Evolutionary conservation across 169 alveolate genomes (phyloP).

Genomic region (Cryptosporidium ubiquitum): DNA sequence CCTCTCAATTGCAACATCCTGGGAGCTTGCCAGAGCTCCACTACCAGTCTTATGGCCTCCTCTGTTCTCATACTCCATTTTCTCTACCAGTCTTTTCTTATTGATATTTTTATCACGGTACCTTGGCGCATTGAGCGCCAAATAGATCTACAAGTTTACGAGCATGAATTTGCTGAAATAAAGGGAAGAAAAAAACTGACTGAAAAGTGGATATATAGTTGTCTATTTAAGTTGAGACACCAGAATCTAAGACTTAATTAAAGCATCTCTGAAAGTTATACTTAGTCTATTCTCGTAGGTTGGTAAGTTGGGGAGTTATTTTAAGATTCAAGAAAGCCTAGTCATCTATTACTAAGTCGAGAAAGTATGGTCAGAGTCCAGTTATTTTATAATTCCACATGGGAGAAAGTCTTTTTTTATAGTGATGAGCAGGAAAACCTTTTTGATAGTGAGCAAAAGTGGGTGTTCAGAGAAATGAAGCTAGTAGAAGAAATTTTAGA

Average conservation of each 20-base stretch:
- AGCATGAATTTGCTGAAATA: slow-evolving; percentile 14
- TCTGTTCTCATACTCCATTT: slow-evolving; percentile 96
- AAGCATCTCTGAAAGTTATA: neutral
- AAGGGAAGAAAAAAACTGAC: neutral
- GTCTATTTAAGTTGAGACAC: neutral
- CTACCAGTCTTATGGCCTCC: slow-evolving; percentile 98
- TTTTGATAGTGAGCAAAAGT: neutral
- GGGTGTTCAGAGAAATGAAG: slow-evolving; percentile 26
- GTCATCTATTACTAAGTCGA: neutral
- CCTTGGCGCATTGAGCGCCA: slow-evolving; percentile 14
- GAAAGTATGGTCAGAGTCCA: slow-evolving; percentile 27
- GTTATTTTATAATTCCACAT: slow-evolving; percentile 42
- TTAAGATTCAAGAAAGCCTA: neutral
- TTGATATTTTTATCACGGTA: neutral
- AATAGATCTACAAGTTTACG: slow-evolving; percentile 2
- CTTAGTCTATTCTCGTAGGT: neutral
- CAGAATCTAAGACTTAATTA: neutral
- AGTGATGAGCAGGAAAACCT: slow-evolving; percentile 17
- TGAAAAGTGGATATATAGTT: neutral
- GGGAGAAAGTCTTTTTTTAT: slow-evolving; percentile 26
- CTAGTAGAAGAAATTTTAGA: neutral
- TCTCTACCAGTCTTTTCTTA: neutral
- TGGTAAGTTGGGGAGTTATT: neutral
- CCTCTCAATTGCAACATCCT: slow-evolving; percentile 93
- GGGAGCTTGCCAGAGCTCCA: slow-evolving; percentile 96